Percentiles rank a stretch among this genome's conserved stretches.
Conservation (phyloP, 2,329 filamentous ascomycete species). For the Thyridium curvatum region DNA sequence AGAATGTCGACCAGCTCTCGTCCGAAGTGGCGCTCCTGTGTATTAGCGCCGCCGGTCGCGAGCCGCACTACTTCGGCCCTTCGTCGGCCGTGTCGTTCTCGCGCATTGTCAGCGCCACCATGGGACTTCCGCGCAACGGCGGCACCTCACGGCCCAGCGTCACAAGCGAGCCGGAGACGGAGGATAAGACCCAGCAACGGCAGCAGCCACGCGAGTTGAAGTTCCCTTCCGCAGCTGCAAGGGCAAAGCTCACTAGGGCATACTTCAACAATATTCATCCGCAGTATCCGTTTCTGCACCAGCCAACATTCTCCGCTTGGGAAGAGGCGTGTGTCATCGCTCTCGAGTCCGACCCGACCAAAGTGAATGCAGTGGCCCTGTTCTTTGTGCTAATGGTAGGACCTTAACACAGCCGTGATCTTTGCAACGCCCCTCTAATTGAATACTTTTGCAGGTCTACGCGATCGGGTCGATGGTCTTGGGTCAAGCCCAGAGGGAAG, state of each 20-base stretch:
- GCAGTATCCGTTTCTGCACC: slow-evolving; percentile 25
- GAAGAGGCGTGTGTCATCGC: slow-evolving; percentile 14
- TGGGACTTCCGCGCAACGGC: slow-evolving; percentile 8
- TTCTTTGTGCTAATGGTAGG: slow-evolving; percentile 14
- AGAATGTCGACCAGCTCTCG: slow-evolving; percentile 11
- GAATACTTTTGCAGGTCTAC: too few relatives aligned
- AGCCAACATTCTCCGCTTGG: slow-evolving; percentile 18
- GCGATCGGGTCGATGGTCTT: slow-evolving; percentile 10
- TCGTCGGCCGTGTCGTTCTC: slow-evolving; percentile 26
- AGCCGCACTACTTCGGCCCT: slow-evolving; percentile 28
- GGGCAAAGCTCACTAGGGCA: slow-evolving; percentile 14
- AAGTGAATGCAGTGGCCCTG: not conserved
- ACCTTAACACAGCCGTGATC: too few relatives aligned
- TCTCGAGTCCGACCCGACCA: slow-evolving; percentile 1
- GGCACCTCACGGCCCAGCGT: slow-evolving; percentile 7
- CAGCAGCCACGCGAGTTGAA: slow-evolving; percentile 2
- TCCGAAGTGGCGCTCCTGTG: slow-evolving; percentile 23
- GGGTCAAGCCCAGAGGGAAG: slow-evolving; percentile 3
- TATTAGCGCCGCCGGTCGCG: slow-evolving; percentile 21
- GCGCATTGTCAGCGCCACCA: slow-evolving; percentile 16
- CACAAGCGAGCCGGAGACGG: not conserved
- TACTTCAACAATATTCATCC: slow-evolving; percentile 25
- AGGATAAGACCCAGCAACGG: not conserved
- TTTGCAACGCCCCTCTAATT: too few relatives aligned
- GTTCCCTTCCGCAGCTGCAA: slow-evolving; percentile 10